Base-by-base conservation (phyloP, 164 flowering plant species). In the Sextonia rubra region DNA sequence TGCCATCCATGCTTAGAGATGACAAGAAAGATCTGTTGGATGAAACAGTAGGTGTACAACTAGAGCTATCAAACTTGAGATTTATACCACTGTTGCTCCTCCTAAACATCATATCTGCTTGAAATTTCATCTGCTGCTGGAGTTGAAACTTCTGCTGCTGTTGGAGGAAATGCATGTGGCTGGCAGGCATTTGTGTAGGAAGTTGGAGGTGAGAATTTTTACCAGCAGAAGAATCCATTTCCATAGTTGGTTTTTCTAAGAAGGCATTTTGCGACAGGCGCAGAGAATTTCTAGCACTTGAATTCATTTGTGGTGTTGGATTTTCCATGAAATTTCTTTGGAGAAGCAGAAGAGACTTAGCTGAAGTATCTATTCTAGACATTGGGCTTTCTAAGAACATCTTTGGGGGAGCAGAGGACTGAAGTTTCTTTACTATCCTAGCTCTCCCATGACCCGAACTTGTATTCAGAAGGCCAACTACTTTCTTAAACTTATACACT, bases 1-100 rank as follows among this genome's bases (percentile, higher is more conserved):
- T 95, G 1, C 96, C 97, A 83, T 95, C 98, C 76, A 95, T 80
- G 60, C 99, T 95, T 85, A 95, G 76, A 25, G 99, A 93, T 26
- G 98, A 93, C 44, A 95, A 82, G 71, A 95, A 95, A 17, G 99
- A 95, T 76, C 97, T 85, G 30, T 82, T 88, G 6, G 97, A 93
- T 52, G 99, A 95, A 93, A 94, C 85, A 20, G 95, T 87, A 0
- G 92, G 95, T 3, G 97, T 91, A 75, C 94, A 94, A 73, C 86
- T 89, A 12, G 94, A 82, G 83, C 83, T 85, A 75, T 91, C 97
- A 80, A 95, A 93, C 76, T 87, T 93, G 37, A 95, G 81, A 75
- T 82, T 93, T 23, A 93, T 79, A 23, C 97, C 89, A 69, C 97
- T 86, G 60, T 87, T 89, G 75, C 89, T 86, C 73, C 83, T 83